phyloP scores from a whole-genome alignment of 208 protist genomes.

The Endotrypanum monterogeii region DNA sequence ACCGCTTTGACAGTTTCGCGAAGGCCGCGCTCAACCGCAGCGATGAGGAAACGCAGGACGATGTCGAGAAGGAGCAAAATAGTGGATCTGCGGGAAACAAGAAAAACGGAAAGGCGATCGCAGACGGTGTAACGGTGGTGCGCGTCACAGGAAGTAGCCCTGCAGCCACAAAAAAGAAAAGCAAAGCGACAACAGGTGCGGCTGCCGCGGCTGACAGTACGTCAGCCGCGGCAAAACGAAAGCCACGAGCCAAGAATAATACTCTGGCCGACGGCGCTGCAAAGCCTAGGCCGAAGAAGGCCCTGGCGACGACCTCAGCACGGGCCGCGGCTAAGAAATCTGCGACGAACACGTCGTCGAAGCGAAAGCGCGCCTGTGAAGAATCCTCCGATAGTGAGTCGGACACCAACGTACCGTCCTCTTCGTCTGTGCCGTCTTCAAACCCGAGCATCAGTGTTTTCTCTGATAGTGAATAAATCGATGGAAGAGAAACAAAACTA shows the following conservation, averaged over 20 bases:
- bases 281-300: slow-evolving; percentile 27
- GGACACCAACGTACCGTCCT: slow-evolving; percentile 2
- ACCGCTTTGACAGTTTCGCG: slow-evolving; percentile 68
- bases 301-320: slow-evolving; percentile 14
- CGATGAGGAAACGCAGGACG: slow-evolving; percentile 19
- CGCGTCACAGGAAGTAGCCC: slow-evolving; percentile 3
- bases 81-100: slow-evolving; percentile 7
- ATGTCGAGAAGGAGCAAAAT: slow-evolving; percentile 26
- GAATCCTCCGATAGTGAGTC: slow-evolving; percentile 20
- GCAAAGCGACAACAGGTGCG: not conserved
- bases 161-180: slow-evolving; percentile 8
- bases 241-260: slow-evolving; percentile 30
- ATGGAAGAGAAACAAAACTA: not conserved
- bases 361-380: slow-evolving; percentile 7
- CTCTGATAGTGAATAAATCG: slow-evolving; percentile 14
- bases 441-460: slow-evolving; percentile 4
- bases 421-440: slow-evolving; percentile 1
- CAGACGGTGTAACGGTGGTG: slow-evolving; percentile 27
- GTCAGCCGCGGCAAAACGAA: slow-evolving; percentile 9
- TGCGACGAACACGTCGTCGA: not conserved
- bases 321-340: slow-evolving; percentile 22
- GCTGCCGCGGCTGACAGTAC: not conserved
- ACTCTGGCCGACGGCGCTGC: slow-evolving; percentile 10
- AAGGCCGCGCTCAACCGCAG: slow-evolving; percentile 55
- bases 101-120: slow-evolving; percentile 11